A percentile compares a stretch with the other conserved stretches of the same genome.
Evolutionary conservation across 768 basidiomycete species (phyloP).

Genomic region (Xerocomellus dryophilus): DNA sequence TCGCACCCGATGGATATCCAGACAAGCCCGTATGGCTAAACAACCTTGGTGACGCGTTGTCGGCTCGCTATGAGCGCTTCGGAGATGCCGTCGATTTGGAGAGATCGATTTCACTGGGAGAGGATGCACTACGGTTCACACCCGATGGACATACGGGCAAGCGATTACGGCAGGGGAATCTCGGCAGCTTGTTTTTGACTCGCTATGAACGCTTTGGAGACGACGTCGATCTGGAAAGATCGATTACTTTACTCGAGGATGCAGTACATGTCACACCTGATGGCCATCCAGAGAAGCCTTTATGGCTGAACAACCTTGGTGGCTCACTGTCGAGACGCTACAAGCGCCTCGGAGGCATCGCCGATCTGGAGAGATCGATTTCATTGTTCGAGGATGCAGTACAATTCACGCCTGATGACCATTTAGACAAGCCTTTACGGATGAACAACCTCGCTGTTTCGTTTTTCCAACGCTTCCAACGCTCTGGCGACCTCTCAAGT

Average conservation of each 20-base stretch:
- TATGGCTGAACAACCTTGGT: too few relatives aligned
- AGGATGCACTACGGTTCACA: too few relatives aligned
- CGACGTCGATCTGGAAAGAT: too few relatives aligned
- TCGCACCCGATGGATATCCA: not conserved
- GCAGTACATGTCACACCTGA: not conserved
- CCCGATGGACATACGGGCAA: too few relatives aligned
- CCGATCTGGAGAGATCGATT: not conserved
- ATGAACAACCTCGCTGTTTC: not conserved
- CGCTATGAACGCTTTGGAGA: too few relatives aligned
- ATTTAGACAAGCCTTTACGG: not conserved
- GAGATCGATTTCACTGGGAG: too few relatives aligned
- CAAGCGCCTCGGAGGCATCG: too few relatives aligned
- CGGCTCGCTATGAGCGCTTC: not conserved
- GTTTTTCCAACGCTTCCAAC: not conserved
- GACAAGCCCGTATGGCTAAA: not conserved
- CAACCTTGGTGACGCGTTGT: not conserved
- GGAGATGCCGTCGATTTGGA: not conserved
- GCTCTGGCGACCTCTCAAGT: not conserved
- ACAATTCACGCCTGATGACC: not conserved
- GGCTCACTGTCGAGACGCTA: too few relatives aligned
- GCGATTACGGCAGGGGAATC: too few relatives aligned
- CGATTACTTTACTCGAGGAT: too few relatives aligned
- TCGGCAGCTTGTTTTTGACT: too few relatives aligned
- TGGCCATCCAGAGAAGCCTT: not conserved
- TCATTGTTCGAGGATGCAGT: not conserved